A percentile compares a stretch with the other conserved stretches of the same genome.
phyloP scores from a whole-genome alignment of 2,329 filamentous ascomycete species.

The Epichloe gansuensis region DNA sequence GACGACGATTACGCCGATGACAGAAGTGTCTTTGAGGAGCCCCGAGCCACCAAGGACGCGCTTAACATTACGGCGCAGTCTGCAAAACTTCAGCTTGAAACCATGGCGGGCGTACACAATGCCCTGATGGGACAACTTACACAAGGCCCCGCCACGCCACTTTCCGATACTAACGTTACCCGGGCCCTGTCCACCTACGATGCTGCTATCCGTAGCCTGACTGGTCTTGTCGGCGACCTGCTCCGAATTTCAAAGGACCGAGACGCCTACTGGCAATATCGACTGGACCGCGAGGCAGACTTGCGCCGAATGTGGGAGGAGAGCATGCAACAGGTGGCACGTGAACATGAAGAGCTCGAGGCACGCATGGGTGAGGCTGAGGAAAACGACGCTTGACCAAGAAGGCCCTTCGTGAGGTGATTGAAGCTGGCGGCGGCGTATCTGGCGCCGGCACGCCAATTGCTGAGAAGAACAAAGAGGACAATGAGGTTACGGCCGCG shows the following conservation, averaged over 20 bases:
- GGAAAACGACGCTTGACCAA: constrained; percentile 77
- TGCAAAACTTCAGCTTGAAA: constrained; percentile 80
- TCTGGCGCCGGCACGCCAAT: constrained; percentile 18
- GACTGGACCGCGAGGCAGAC: constrained; percentile 79
- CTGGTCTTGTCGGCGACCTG: constrained; percentile 71
- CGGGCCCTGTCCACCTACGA: constrained; percentile 80
- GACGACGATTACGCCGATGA: constrained; percentile 65
- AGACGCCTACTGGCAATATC: constrained; percentile 94
- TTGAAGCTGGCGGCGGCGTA: constrained; percentile 40
- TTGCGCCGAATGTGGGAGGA: constrained; percentile 97
- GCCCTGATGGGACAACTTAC: constrained; percentile 58
- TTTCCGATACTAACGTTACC: constrained; percentile 64
- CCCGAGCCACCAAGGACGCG: constrained; percentile 72
- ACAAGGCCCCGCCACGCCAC: constrained; percentile 53
- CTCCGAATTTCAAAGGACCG: constrained; percentile 87
- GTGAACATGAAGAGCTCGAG: constrained; percentile 85
- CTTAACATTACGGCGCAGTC: constrained; percentile 97
- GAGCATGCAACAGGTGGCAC: constrained; percentile 93
- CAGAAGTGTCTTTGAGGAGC: constrained; percentile 62
- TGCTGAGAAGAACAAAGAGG: constrained; percentile 19
- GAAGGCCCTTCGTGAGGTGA: constrained; percentile 72
- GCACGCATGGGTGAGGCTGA: constrained; percentile 80
- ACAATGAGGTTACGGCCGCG: constrained; percentile 21
- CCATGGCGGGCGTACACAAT: constrained; percentile 73
- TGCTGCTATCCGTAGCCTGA: constrained; percentile 75